Percentiles rank a stretch among this genome's conserved stretches.
phyloP scores from a whole-genome alignment of 352 stramenopile genomes.

The Phytopythium chamaehyphon region DNA sequence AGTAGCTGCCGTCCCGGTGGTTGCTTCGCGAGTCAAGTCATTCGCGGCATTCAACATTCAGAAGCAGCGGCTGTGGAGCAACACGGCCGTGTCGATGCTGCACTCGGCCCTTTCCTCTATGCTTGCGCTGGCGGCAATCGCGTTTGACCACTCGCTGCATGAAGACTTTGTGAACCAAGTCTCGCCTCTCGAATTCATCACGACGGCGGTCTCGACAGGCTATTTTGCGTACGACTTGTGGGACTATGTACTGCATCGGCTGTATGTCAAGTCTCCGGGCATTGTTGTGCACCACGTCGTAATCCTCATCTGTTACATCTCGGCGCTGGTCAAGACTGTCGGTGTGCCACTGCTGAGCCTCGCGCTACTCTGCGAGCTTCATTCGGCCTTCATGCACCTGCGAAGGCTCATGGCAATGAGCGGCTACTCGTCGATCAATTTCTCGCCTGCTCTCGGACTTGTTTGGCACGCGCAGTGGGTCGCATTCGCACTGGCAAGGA shows the following conservation, averaged over 20 bases:
- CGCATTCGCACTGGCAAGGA: slow-evolving; percentile 37
- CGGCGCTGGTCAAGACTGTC: slow-evolving; percentile 64
- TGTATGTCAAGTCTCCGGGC: slow-evolving; percentile 68
- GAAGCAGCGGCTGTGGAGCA: slow-evolving; percentile 57
- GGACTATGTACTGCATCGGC: slow-evolving; percentile 66
- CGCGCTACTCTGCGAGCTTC: slow-evolving; percentile 69
- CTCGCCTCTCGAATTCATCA: slow-evolving; percentile 35
- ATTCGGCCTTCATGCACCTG: slow-evolving; percentile 74
- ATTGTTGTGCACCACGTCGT: slow-evolving; percentile 76
- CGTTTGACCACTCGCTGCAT: slow-evolving; percentile 45
- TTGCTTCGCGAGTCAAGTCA: slow-evolving; percentile 33
- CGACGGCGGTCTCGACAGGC: slow-evolving; percentile 58
- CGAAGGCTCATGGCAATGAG: slow-evolving; percentile 76
- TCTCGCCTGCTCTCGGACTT: slow-evolving; percentile 24
- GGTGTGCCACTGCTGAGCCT: slow-evolving; percentile 70
- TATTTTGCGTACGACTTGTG: slow-evolving; percentile 85
- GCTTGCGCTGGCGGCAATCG: slow-evolving; percentile 43
- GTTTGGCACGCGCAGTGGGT: slow-evolving; percentile 63
- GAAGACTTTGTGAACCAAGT: slow-evolving; percentile 37
- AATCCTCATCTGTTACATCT: slow-evolving; percentile 79
- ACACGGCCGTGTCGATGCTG: slow-evolving; percentile 71
- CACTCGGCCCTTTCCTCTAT: slow-evolving; percentile 60
- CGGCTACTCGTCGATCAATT: slow-evolving; percentile 21
- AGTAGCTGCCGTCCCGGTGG: slow-evolving; percentile 33
- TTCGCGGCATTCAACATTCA: slow-evolving; percentile 40